Conservation (phyloP, 306 rosid species). For the Styphnolobium japonicum region DNA sequence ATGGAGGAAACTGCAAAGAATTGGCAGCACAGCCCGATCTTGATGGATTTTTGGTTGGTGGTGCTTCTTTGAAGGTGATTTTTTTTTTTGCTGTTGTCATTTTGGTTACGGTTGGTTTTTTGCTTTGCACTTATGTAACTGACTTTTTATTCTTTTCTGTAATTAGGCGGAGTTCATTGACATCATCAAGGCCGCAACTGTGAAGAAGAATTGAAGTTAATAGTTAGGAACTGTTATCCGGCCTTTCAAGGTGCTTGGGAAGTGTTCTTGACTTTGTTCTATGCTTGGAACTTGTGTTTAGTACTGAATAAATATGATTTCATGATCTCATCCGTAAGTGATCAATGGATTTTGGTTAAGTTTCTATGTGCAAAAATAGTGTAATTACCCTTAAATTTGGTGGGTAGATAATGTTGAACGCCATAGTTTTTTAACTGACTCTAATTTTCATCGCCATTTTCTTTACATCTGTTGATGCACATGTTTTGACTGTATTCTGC, state of each 20-base stretch:
- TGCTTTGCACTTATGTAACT: conserved; percentile 3
- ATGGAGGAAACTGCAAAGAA: conserved; percentile 84
- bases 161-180: conserved; percentile 73
- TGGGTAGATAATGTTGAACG: conserved; percentile 31
- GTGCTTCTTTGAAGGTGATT: conserved; percentile 84
- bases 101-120: conserved; percentile 14
- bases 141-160: conserved; percentile 9
- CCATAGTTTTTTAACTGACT: neutral
- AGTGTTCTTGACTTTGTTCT: conserved; percentile 19
- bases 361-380: conserved; percentile 19
- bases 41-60: conserved; percentile 96
- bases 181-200: conserved; percentile 77
- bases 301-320: conserved; percentile 24
- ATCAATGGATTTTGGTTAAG: conserved; percentile 27
- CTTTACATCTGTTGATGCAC: neutral
- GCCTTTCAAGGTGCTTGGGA: conserved; percentile 30
- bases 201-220: conserved; percentile 55
- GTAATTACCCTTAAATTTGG: conserved; percentile 29
- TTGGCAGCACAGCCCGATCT: conserved; percentile 78
- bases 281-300: conserved; percentile 22
- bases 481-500: neutral
- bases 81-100: neutral
- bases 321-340: conserved; percentile 12
- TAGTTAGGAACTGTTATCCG: conserved; percentile 15
- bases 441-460: neutral